Evolutionary conservation across 2,329 filamentous ascomycete genomes (phyloP).

Genomic region (Botrytis medusae): DNA sequence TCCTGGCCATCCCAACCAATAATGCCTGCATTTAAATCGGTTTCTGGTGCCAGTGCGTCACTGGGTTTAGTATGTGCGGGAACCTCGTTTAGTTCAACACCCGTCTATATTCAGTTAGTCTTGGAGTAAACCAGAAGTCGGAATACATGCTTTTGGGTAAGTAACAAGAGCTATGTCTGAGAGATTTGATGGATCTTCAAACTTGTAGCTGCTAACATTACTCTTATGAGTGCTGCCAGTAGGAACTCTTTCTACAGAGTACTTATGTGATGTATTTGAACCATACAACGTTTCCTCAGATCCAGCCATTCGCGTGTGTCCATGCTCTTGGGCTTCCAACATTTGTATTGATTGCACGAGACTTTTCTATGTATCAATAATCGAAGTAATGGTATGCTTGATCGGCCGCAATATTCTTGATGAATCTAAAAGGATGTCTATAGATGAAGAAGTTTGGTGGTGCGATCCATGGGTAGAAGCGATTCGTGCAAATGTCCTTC

Average conservation of each 20-base stretch:
- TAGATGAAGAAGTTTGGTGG: not conserved
- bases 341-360: not conserved
- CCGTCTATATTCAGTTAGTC: constrained; percentile 3
- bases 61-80: not conserved
- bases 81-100: not conserved
- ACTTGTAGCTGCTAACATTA: not conserved
- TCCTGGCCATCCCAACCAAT: constrained; percentile 27
- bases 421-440: not conserved
- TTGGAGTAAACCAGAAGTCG: not conserved
- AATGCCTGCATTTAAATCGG: constrained; percentile 47
- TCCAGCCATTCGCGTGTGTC: not conserved
- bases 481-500: not conserved
- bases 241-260: constrained; percentile 9
- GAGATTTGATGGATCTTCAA: not conserved
- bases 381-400: not conserved
- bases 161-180: constrained; percentile 12
- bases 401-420: not conserved
- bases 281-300: constrained; percentile 8
- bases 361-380: not conserved
- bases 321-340: not conserved
- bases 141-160: constrained; percentile 13
- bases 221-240: constrained; percentile 10
- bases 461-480: not conserved
- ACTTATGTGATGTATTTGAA: constrained; percentile 6
- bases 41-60: constrained; percentile 5